phyloP scores from a whole-genome alignment of 176 grass and related monocot species.

The Carex parvula region DNA sequence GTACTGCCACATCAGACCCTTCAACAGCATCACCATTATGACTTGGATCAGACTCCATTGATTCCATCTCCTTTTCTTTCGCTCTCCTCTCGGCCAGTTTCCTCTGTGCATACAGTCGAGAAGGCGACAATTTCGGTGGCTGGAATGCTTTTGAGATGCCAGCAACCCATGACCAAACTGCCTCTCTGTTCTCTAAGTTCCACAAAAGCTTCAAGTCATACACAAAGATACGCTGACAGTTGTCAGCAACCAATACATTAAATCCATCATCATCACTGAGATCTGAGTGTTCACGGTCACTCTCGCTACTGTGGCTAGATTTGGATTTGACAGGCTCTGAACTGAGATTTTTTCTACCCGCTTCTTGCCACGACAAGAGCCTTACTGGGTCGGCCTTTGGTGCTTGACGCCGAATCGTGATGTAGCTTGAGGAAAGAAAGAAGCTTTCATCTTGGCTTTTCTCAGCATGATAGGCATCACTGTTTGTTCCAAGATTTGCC shows the following conservation, averaged over 20 bases:
- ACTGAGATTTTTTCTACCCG: conserved; percentile 57
- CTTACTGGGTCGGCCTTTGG: conserved; percentile 80
- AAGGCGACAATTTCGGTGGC: conserved; percentile 81
- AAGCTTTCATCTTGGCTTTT: conserved; percentile 73
- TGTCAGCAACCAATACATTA: conserved; percentile 89
- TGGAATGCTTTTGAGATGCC: conserved; percentile 87
- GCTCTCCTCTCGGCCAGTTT: conserved; percentile 64
- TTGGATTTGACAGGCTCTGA: conserved; percentile 49
- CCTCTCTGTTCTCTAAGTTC: conserved; percentile 82
- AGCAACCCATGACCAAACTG: conserved; percentile 63
- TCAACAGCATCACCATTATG: conserved; percentile 35
- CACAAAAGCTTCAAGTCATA: conserved; percentile 94
- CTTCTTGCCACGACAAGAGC: conserved; percentile 79
- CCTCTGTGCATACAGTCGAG: conserved; percentile 75
- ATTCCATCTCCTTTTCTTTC: conserved; percentile 21
- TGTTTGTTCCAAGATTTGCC: conserved; percentile 56
- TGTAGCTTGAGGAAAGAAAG: conserved; percentile 87
- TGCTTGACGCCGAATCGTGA: conserved; percentile 90
- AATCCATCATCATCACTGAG: conserved; percentile 90
- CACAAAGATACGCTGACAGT: conserved; percentile 89
- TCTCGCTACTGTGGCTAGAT: conserved; percentile 50
- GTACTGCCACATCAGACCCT: conserved; percentile 36
- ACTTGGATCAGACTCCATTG: conserved; percentile 46
- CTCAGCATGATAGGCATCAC: conserved; percentile 43
- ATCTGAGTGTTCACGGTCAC: conserved; percentile 64